Percentiles rank a stretch among this genome's conserved stretches.
Conservation (phyloP, 106 monocot genomes). For the Xerophyta viscosa region DNA sequence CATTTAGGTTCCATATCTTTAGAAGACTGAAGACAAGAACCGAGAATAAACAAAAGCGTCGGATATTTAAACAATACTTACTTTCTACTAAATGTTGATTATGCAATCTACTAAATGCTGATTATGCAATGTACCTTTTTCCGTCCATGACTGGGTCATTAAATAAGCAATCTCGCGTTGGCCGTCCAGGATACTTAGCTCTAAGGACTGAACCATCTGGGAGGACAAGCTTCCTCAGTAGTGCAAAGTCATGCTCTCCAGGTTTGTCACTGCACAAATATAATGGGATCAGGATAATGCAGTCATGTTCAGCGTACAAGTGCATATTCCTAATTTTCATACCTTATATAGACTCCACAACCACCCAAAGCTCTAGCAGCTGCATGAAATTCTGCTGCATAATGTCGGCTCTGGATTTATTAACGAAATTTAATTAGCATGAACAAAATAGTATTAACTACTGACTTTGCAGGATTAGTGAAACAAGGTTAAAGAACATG, state of each 20-base stretch:
- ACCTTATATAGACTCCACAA: slow-evolving; percentile 46
- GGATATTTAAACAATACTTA: too few relatives aligned
- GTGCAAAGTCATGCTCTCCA: slow-evolving; percentile 29
- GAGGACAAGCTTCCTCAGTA: slow-evolving; percentile 40
- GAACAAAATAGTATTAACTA: too few relatives aligned
- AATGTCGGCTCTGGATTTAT: slow-evolving; percentile 29
- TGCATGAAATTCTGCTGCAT: slow-evolving; percentile 48
- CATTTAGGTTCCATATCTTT: slow-evolving; percentile 47
- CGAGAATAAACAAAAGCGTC: too few relatives aligned
- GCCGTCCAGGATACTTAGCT: slow-evolving; percentile 43
- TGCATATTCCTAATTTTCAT: too few relatives aligned
- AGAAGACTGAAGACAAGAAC: slow-evolving; percentile 38
- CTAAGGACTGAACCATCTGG: slow-evolving; percentile 37
- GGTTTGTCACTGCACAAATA: slow-evolving; percentile 34
- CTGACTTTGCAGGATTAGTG: too few relatives aligned
- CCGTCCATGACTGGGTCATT: slow-evolving; percentile 41
- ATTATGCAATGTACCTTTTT: slow-evolving; percentile 16
- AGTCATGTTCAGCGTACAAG: too few relatives aligned
- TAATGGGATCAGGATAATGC: too few relatives aligned
- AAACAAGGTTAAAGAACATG: too few relatives aligned
- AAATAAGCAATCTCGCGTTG: slow-evolving; percentile 41
- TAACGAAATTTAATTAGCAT: not conserved
- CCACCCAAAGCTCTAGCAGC: slow-evolving; percentile 42
- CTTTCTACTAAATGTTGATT: too few relatives aligned
- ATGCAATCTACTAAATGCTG: too few relatives aligned